These are phyloP conservation scores for Tothia fuscella DNA, from an alignment of 2,329 filamentous ascomycete species.

Conservation along the genomic window DNA sequence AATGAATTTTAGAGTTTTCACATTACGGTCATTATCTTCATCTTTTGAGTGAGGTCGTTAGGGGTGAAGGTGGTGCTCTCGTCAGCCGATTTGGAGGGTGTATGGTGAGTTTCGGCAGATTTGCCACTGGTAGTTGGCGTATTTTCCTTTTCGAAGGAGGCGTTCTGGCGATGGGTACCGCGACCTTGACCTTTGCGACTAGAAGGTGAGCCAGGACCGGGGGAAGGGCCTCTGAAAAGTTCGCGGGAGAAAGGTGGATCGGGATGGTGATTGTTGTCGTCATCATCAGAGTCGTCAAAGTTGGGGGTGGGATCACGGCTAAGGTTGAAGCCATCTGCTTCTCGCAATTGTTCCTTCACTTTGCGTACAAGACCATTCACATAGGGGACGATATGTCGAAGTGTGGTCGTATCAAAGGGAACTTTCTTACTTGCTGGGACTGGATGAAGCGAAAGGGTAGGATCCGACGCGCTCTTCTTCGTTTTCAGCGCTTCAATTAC, in stretches of 20 bases:
- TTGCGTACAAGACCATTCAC: constrained; percentile 35
- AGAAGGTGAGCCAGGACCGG: constrained; percentile 5
- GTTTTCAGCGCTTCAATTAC: constrained; percentile 45
- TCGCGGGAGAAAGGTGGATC: not conserved
- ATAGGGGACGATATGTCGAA: constrained; percentile 48
- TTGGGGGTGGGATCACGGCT: constrained; percentile 5
- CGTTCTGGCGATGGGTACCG: not conserved
- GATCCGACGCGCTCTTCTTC: constrained; percentile 15
- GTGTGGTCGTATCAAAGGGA: constrained; percentile 54
- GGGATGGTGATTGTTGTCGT: not conserved
- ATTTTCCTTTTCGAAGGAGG: not conserved
- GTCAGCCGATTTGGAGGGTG: constrained; percentile 10
- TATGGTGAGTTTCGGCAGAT: too few relatives aligned
- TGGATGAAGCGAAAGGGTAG: constrained; percentile 14
- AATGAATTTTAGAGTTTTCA: constrained; percentile 10
- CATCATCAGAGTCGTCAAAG: not conserved
- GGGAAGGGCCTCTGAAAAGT: constrained; percentile 7
- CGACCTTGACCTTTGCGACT: constrained; percentile 4
- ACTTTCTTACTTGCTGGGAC: constrained; percentile 36
- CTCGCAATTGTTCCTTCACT: constrained; percentile 25
- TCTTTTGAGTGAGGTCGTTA: constrained; percentile 14
- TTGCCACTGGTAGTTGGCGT: not conserved
- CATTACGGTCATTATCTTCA: constrained; percentile 18
- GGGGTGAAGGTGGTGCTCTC: constrained; percentile 5
- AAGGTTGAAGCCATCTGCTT: constrained; percentile 16